A percentile compares a stretch with the other conserved stretches of the same genome.
phyloP scores from a whole-genome alignment of 768 basidiomycete species.

The Auricularia heimuer region DNA sequence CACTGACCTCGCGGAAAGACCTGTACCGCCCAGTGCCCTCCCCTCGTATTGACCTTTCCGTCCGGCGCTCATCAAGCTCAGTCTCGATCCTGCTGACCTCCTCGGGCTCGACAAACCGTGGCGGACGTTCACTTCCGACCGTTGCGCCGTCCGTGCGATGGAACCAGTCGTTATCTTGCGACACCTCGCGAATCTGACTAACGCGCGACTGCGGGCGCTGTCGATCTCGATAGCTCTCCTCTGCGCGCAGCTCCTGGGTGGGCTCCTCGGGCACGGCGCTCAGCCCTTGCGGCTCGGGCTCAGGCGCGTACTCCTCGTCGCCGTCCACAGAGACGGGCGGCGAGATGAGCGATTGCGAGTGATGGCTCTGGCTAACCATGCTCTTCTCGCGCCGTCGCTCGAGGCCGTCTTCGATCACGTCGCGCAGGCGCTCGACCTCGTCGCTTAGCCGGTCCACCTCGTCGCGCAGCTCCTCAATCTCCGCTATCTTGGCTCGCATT shows the following conservation, averaged over 20 bases:
- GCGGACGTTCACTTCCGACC: constrained; percentile 24
- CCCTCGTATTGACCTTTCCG: constrained; percentile 31
- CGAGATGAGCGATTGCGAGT: too few relatives aligned
- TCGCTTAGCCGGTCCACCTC: constrained; percentile 76
- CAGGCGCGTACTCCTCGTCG: constrained; percentile 5
- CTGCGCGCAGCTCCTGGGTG: neutral
- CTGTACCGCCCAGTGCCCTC: neutral
- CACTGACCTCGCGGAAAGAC: constrained; percentile 1
- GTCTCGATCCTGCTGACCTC: constrained; percentile 6
- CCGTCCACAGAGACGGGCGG: constrained; percentile 6
- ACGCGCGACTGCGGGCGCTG: neutral
- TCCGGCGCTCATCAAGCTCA: constrained; percentile 55
- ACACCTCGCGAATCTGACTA: neutral
- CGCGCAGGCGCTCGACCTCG: constrained; percentile 80
- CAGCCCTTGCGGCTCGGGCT: constrained; percentile 1
- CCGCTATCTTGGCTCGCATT: constrained; percentile 49
- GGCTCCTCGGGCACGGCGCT: constrained; percentile 10
- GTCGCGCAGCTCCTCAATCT: constrained; percentile 55
- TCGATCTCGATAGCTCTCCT: neutral
- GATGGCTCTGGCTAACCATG: constrained; percentile 16
- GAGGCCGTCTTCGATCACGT: constrained; percentile 80
- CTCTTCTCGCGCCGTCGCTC: constrained; percentile 45
- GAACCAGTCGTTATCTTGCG: constrained; percentile 1
- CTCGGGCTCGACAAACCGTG: constrained; percentile 7
- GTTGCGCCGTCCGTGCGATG: constrained; percentile 44